A percentile compares a stretch with the other conserved stretches of the same genome.
phyloP scores from a whole-genome alignment of 140 eudicot genomes.

The Flaveria floridana region DNA sequence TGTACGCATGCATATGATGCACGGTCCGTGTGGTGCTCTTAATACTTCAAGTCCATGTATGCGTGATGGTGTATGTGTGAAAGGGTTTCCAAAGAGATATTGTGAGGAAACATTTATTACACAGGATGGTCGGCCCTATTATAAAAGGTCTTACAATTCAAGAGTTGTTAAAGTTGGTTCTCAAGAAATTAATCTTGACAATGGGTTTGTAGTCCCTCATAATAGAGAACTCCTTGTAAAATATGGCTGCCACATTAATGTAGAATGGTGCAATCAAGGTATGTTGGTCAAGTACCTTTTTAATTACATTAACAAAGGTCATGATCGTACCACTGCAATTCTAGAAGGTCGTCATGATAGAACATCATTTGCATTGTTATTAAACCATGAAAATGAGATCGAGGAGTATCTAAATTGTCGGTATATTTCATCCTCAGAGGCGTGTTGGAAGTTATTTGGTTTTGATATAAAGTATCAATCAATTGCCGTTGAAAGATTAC shows the following conservation, averaged over 20 bases:
- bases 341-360: neutral
- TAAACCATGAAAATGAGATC: neutral
- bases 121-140: constrained; percentile 2
- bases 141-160: neutral
- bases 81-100: constrained; percentile 8
- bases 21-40: neutral
- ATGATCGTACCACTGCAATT: neutral
- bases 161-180: neutral
- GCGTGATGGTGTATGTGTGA: neutral
- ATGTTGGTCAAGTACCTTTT: constrained; percentile 23
- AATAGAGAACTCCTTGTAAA: constrained; percentile 12
- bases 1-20: constrained; percentile 8
- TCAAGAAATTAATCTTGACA: neutral
- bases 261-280: constrained; percentile 16
- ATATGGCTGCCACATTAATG: constrained; percentile 20
- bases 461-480: constrained; percentile 9
- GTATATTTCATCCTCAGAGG: neutral
- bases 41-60: constrained; percentile 1
- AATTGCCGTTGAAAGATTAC: neutral
- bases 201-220: constrained; percentile 21
- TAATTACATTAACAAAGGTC: constrained; percentile 16
- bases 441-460: constrained; percentile 19
- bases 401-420: constrained; percentile 14
- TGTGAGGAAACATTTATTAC: neutral
- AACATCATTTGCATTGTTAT: neutral